Base-by-base conservation (phyloP, 495 filamentous ascomycete genomes). In the Copromyces sp. region DNA sequence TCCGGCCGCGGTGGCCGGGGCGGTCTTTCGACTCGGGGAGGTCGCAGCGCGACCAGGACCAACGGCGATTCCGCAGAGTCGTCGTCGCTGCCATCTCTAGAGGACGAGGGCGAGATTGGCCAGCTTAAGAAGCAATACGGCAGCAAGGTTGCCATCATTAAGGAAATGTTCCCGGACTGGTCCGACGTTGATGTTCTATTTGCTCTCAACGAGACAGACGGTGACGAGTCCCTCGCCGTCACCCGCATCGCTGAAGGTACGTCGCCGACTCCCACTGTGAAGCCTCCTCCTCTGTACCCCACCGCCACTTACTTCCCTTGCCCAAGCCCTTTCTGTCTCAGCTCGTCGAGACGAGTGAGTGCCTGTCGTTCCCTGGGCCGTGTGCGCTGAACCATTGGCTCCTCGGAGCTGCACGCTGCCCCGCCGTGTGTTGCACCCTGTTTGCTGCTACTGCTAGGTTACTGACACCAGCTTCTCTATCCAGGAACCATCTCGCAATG, bases 141-240 rank as follows among this genome's bases (percentile, higher is more conserved):
- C 74, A 78, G 81, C 74, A 90, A 94, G 81, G 84, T 98, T 75
- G 83, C 81, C 69, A 89, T 86, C 73, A 89, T 98, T 78, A 93
- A 92, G 80, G 95, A 97, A 78, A 87, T 98, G 84, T 97, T 97
- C 85, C 89, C 93, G 37, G 89, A 92, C 80, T 97, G 94, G 94
- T 92, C 94, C 69, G 90, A 94, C 73, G 92, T 95, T 78, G 94
- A 98, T 79, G 87, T 98, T 69, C 88, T 97, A 69, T 94, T 94
- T 76, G 94, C 94, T 69, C 84, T 99, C 72, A 88, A 95, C 80
- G 95, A 99, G 84, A 94, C 93, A 45, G 88, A 94, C 77, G 95
- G 95, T 77, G 93, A 98, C 80, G 87, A 97, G 70, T 88, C 92
- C 77, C 84, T 87, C 75, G 90, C 95, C 76, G 94, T 93, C 84